phyloP scores from a whole-genome alignment of 192 early-diverging fungal genomes.

The Pilobolus umbonatus region DNA sequence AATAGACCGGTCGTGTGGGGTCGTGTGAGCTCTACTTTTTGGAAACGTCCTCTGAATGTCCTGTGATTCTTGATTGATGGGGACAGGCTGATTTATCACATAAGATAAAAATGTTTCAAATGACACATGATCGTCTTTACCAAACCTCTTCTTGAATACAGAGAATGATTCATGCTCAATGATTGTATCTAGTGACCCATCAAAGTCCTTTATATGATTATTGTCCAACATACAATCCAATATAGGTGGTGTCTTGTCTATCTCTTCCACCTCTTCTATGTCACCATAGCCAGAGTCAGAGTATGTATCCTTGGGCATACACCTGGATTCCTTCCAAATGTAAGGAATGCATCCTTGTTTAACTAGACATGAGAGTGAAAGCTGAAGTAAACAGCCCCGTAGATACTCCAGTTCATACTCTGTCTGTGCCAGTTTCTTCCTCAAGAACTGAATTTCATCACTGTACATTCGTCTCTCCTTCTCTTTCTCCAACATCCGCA shows the following conservation, averaged over 20 bases:
- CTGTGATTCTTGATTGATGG: not conserved
- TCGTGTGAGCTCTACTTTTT: no score
- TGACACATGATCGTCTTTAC: no score
- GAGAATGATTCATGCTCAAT: not conserved
- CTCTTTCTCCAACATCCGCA: constrained; percentile 18
- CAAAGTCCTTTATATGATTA: constrained; percentile 6
- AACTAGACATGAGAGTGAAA: constrained; percentile 4
- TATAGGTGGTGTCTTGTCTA: constrained; percentile 1
- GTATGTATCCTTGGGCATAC: not conserved
- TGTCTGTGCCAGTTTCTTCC: not conserved
- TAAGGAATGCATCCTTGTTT: constrained; percentile 12
- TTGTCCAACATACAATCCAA: constrained; percentile 7
- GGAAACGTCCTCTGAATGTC: no score
- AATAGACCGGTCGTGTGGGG: no score
- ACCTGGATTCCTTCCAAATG: constrained; percentile 15
- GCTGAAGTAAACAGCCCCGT: constrained; percentile 11
- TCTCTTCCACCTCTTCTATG: not conserved
- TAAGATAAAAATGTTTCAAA: no score
- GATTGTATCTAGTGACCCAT: constrained; percentile 2
- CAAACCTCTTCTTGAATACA: not conserved
- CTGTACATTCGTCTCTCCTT: constrained; percentile 4
- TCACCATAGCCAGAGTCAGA: not conserved
- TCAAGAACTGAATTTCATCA: constrained; percentile 7
- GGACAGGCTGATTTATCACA: no score
- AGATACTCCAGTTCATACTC: constrained; percentile 24